A percentile compares a stretch with the other conserved stretches of the same genome.
Evolutionary conservation across 306 rosid genomes (phyloP).

Genomic region (Fragaria iinumae): DNA sequence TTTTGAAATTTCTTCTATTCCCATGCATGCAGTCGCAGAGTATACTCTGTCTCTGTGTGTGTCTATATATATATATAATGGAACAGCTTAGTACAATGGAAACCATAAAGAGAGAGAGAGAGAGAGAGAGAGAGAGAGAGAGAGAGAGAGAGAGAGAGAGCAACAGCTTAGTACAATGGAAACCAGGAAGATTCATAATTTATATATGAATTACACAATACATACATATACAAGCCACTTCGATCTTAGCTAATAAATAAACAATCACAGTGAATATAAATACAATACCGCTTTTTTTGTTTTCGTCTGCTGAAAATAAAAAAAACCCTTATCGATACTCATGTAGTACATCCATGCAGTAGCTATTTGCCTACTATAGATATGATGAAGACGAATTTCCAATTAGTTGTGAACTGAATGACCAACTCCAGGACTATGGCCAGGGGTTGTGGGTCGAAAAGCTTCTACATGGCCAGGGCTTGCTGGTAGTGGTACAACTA

Average conservation of each 20-base stretch:
- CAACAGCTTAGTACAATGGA: not conserved
- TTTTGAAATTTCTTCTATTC: not conserved
- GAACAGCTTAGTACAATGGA: no score
- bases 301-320: not conserved
- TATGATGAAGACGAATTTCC: not conserved
- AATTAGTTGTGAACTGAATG: constrained; percentile 47
- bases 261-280: constrained; percentile 2
- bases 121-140: not conserved
- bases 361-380: not conserved
- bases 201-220: not conserved
- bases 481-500: not conserved
- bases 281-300: not conserved
- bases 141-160: not conserved
- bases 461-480: constrained; percentile 44
- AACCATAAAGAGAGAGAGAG: not conserved
- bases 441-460: constrained; percentile 68
- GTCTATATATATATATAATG: no score
- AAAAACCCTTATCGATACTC: not conserved
- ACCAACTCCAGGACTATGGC: constrained; percentile 84
- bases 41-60: no score
- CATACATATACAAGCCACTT: constrained; percentile 5
- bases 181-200: not conserved
- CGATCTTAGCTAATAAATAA: not conserved
- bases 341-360: not conserved
- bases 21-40: no score